Conservation (phyloP, 2,329 filamentous ascomycete genomes). For the Periconia sp. region DNA sequence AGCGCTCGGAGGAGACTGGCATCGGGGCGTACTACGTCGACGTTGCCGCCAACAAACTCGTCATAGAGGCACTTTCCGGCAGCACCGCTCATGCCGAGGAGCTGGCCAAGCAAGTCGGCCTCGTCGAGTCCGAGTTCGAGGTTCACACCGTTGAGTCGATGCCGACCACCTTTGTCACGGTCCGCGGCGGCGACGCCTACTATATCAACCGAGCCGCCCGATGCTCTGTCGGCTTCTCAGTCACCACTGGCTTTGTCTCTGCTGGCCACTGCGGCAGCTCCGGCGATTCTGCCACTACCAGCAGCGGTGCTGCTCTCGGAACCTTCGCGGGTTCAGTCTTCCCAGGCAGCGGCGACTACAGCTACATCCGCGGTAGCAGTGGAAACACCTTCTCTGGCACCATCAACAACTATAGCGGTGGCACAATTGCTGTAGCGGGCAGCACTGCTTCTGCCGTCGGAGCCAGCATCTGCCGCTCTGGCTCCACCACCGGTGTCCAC, state of each 20-base stretch:
- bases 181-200: slow-evolving; percentile 50
- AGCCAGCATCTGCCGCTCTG: slow-evolving; percentile 50
- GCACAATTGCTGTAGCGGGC: slow-evolving; percentile 44
- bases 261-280: slow-evolving; percentile 49
- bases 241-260: slow-evolving; percentile 50
- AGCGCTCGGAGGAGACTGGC: slow-evolving; percentile 30
- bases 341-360: slow-evolving; percentile 50
- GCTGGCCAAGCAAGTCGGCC: slow-evolving; percentile 47
- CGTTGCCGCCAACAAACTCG: slow-evolving; percentile 49
- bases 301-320: slow-evolving; percentile 39
- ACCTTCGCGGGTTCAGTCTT: slow-evolving; percentile 48
- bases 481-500: slow-evolving; percentile 50
- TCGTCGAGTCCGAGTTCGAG: slow-evolving; percentile 46
- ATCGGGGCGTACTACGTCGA: slow-evolving; percentile 51
- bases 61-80: slow-evolving; percentile 46
- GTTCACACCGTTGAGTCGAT: slow-evolving; percentile 40
- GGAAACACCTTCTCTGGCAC: slow-evolving; percentile 37
- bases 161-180: slow-evolving; percentile 44
- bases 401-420: slow-evolving; percentile 44
- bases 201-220: slow-evolving; percentile 39
- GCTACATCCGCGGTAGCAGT: slow-evolving; percentile 44
- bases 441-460: slow-evolving; percentile 47
- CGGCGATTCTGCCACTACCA: slow-evolving; percentile 41
- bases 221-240: slow-evolving; percentile 51
- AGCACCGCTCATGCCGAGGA: slow-evolving; percentile 44